Evolutionary conservation across 371 early-diverging fungal species (phyloP).

Genomic region (Apophysomyces trapeziformis): DNA sequence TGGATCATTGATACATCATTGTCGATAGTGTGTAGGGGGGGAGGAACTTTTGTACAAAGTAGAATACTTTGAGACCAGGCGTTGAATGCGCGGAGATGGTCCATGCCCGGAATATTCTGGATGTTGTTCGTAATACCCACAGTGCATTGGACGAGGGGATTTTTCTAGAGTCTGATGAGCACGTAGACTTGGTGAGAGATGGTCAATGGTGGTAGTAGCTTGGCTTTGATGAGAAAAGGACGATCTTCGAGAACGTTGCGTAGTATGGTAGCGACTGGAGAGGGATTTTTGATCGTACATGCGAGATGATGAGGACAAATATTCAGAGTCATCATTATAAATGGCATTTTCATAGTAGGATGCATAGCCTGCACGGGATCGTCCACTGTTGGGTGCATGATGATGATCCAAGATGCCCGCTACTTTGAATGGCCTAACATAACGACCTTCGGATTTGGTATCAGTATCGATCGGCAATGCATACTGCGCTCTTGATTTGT

Average conservation of each 20-base stretch:
- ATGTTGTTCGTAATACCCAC: neutral
- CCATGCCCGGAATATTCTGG: neutral
- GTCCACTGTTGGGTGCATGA: conserved; percentile 5
- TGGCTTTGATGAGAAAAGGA: neutral
- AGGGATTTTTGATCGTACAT: neutral
- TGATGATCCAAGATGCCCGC: conserved; percentile 1
- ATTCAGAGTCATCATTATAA: neutral
- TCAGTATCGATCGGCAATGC: neutral
- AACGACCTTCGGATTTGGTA: neutral
- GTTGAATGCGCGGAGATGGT: conserved; percentile 5
- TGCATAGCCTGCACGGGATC: neutral
- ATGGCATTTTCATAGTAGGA: neutral
- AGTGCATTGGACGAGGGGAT: neutral
- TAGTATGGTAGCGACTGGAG: neutral
- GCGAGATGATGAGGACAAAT: neutral
- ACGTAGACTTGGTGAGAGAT: neutral
- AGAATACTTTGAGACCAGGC: neutral
- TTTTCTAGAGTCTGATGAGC: neutral
- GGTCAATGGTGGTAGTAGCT: neutral
- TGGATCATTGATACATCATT: conserved; percentile 4
- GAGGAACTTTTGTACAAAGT: neutral
- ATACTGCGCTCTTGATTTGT: neutral
- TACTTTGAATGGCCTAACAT: conserved; percentile 8
- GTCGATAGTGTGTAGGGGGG: conserved; percentile 7
- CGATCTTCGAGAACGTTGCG: neutral